Percentiles rank a stretch among this genome's conserved stretches.
phyloP scores from a whole-genome alignment of 163 green algal genomes.

The Smithsoniella earleae region DNA sequence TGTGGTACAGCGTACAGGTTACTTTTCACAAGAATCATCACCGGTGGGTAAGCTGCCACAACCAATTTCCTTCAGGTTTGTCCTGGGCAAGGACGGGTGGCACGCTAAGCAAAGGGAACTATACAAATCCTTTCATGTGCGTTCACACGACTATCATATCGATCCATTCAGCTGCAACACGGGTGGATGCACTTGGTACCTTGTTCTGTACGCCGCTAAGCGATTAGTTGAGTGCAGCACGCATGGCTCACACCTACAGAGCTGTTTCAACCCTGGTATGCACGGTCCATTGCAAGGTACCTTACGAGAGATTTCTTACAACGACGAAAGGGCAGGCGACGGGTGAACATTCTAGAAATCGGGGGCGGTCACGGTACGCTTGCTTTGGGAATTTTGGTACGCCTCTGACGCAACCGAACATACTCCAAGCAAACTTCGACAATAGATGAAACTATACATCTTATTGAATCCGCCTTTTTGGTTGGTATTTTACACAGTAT shows the following conservation, averaged over 20 bases:
- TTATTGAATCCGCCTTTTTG: no score
- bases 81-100: constrained; percentile 11
- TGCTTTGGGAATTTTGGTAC: constrained; percentile 63
- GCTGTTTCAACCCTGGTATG: constrained; percentile 83
- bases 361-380: constrained; percentile 78
- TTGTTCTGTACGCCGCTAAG: no score
- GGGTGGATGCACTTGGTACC: neutral
- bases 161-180: neutral
- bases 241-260: constrained; percentile 78
- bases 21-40: neutral
- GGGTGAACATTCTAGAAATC: constrained; percentile 69
- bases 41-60: neutral
- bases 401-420: neutral
- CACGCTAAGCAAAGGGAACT: constrained; percentile 15
- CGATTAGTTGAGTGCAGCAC: constrained; percentile 7
- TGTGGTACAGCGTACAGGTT: neutral
- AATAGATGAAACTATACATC: no score
- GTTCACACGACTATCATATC: neutral
- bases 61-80: constrained; percentile 21
- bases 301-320: constrained; percentile 35
- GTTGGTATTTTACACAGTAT: neutral
- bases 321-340: constrained; percentile 8
- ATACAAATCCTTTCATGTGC: neutral
- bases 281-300: constrained; percentile 50
- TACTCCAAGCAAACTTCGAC: no score